Conservation (phyloP, 106 monocot genomes). For the Allium cepa region DNA sequence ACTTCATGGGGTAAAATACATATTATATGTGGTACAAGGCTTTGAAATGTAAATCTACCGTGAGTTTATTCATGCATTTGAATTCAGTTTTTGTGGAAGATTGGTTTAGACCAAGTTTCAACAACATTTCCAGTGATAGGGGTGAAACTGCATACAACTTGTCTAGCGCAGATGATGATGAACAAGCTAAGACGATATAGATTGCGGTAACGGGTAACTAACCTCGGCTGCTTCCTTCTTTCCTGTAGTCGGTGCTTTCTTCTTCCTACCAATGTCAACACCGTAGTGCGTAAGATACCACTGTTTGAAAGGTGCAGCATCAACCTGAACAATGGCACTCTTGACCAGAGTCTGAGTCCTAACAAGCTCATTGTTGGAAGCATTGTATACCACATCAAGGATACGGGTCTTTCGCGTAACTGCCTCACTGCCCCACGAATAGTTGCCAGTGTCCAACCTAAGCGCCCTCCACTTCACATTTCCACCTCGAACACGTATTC, state of each 20-base stretch:
- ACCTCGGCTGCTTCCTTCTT: constrained; percentile 44
- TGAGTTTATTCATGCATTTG: no score
- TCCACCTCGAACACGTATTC: constrained; percentile 76
- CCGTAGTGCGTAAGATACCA: constrained; percentile 93
- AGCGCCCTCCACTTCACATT: constrained; percentile 91
- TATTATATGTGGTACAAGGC: no score
- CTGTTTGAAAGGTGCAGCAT: constrained; percentile 89
- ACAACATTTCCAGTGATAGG: no score
- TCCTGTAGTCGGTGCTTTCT: constrained; percentile 29
- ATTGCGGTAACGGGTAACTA: no score
- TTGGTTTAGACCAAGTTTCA: no score
- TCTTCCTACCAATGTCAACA: constrained; percentile 78
- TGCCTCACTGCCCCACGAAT: constrained; percentile 86
- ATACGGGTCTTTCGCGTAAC: constrained; percentile 78
- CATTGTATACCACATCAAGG: constrained; percentile 83
- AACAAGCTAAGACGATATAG: no score
- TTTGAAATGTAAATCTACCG: no score
- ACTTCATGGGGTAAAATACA: no score
- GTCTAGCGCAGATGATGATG: no score
- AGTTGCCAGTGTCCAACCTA: constrained; percentile 78
- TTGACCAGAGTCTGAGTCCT: constrained; percentile 85
- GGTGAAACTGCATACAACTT: no score
- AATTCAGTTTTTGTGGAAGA: no score
- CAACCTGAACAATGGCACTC: constrained; percentile 85
- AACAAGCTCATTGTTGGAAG: constrained; percentile 91